Conservation (phyloP, 106 monocot species). For the Acorus gramineus region DNA sequence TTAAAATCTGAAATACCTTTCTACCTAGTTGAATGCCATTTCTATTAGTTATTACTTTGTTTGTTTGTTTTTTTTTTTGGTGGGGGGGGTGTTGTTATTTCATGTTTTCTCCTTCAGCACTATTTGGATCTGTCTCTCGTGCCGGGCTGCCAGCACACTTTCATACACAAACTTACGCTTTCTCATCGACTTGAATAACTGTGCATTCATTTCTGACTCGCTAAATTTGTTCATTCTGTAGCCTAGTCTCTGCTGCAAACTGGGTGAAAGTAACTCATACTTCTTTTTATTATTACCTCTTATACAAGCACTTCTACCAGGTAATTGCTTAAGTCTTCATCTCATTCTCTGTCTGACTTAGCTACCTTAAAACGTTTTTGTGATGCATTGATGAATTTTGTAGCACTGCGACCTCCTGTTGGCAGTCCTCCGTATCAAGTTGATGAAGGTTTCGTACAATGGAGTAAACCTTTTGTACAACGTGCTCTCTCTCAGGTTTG, state of each 20-base stretch:
- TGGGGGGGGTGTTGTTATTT: not conserved
- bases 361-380: not conserved
- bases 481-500: constrained; percentile 78
- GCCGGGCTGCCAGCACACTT: too few relatives aligned
- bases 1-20: not conserved
- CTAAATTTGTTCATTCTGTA: constrained; percentile 8
- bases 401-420: constrained; percentile 79
- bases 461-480: constrained; percentile 60
- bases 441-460: constrained; percentile 67
- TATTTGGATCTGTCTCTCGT: too few relatives aligned
- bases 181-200: too few relatives aligned
- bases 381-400: constrained; percentile 2
- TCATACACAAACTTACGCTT: too few relatives aligned
- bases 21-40: not conserved
- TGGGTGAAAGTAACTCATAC: constrained; percentile 56
- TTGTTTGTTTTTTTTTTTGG: not conserved
- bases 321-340: constrained; percentile 15
- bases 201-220: not conserved
- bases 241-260: constrained; percentile 60
- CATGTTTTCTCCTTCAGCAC: not conserved
- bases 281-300: constrained; percentile 77
- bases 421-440: constrained; percentile 41
- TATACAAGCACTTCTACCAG: constrained; percentile 88
- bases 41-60: not conserved
- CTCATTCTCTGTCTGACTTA: not conserved